Percentiles rank a stretch among this genome's conserved stretches.
These are phyloP conservation scores for Aureobasidium pullulans DNA, from an alignment of 2,329 filamentous ascomycete genomes.

Conservation along the genomic window DNA sequence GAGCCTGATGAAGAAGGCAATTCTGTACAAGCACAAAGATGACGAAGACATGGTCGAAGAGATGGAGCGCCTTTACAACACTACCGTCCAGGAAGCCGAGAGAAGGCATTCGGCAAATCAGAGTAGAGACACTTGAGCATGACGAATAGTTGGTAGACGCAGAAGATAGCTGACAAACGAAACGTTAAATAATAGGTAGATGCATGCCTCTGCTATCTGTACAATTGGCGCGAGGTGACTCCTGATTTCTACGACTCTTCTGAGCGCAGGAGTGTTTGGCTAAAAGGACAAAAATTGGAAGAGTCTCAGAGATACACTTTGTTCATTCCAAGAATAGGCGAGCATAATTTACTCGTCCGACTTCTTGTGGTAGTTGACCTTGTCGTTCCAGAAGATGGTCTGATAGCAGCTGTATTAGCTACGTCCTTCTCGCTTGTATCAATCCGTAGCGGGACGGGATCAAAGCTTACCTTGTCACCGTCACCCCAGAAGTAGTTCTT, in stretches of 20 bases:
- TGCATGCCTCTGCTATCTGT: constrained; percentile 12
- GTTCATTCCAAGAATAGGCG: constrained; percentile 4
- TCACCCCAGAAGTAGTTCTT: constrained; percentile 96
- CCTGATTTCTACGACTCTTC: constrained; percentile 3
- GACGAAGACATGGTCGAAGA: constrained; percentile 16
- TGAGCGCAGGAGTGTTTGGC: constrained; percentile 6
- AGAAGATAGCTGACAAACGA: background rate
- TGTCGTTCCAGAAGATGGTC: constrained; percentile 72
- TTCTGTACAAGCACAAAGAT: constrained; percentile 15
- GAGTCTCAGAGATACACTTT: background rate
- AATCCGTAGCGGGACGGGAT: background rate
- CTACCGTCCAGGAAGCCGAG: constrained; percentile 12
- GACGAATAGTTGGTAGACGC: background rate
- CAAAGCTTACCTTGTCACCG: constrained; percentile 73
- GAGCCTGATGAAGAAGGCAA: constrained; percentile 72
- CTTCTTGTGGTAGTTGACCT: constrained; percentile 96
- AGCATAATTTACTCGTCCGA: constrained; percentile 37
- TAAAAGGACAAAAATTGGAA: background rate
- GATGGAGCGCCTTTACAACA: constrained; percentile 16
- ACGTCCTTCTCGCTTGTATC: background rate
- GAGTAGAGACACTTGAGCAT: background rate
- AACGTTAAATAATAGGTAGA: constrained; percentile 11
- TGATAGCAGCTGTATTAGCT: constrained; percentile 18
- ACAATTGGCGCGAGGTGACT: constrained; percentile 14
- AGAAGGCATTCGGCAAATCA: constrained; percentile 10